Base-by-base conservation (phyloP, 345 rosid genomes). In the Citrus sp. region DNA sequence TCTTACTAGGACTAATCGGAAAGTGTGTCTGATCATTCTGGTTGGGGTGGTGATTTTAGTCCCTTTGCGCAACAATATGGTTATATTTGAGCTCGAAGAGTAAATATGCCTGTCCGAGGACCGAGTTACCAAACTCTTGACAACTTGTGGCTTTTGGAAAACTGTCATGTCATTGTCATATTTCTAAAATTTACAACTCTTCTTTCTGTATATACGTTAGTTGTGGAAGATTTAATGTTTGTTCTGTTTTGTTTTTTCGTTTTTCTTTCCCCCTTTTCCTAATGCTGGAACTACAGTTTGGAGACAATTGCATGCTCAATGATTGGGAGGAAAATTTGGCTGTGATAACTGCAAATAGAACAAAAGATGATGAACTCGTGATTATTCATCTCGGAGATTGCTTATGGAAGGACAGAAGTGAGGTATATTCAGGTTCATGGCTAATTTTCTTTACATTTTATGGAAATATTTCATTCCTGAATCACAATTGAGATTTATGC, bases 321-420 rank as follows among this genome's bases (percentile, higher is more conserved):
- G 94, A 87, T 60, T 97, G 99, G 99, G 99, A 94, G 83, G 97
- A 97, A 80, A 97, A 97, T 87, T 89, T 97, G 88, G 98, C 98
- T 75, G 90, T 93, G 42, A 94, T 97, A 83, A 85, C 98, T 83
- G 99, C 98, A 77, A 97, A 97, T 83, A 92, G 99, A 86, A 97
- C 98, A 63, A 85, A 92, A 80, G 98, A 89, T 86, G 98, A 97
- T 67, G 99, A 94, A 80, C 96, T 92, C 82, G 99, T 97, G 79
- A 88, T 97, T 72, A 86, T 92, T 59, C 99, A 97, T 81, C 98
- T 97, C 34, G 99, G 99, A 67, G 99, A 97, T 90, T 89, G 95
- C 89, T 73, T 97, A 75, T 97, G 98, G 99, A 97, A 88, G 90
- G 99, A 97, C 72, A 90, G 92, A 84, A 90, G 97, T 82, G 98